Evolutionary conservation across 257 asterid species (phyloP), one percentile per base, ranked within the genome.

Genomic region (Marsdenia floribunda): DNA sequence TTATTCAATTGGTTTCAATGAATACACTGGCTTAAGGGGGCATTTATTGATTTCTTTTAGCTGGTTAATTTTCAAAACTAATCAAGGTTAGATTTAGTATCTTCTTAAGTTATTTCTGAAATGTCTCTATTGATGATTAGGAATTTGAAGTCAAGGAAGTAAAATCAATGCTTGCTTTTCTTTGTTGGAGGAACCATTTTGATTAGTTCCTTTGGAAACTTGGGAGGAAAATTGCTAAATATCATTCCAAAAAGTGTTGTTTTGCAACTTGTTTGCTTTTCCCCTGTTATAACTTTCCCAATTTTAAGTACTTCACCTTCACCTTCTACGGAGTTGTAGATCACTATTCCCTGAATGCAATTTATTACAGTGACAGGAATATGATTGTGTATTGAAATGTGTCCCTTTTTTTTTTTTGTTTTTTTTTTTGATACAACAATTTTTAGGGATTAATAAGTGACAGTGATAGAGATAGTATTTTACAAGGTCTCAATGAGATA

Each of bases 371-470:
- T 16, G 49, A 33, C 46, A 37, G 49, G 22, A 37, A 37, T 9
- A 64, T 2, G 26, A 35, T 64, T 12, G 24, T 35, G 24, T 35
- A 6, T 64, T 35, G 24, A 35, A 35, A 64, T 21, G 5, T 49
- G n/a, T 60, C 37, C 40, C n/a, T n/a, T n/a, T n/a, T n/a, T n/a
- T n/a, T n/a, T n/a, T n/a, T n/a, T n/a, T n/a, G n/a, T n/a, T n/a
- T n/a, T n/a, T n/a, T n/a, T n/a, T n/a, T 59, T 53, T 64, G 66
- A 54, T 77, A 15, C 82, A 47, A 64, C 24, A 49, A 57, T 73
- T 33, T 77, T 37, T 77, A 95, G 98, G 98, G 96, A 2, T 85
- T 95, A 90, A 95, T 95, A n/a, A 88, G 81, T 22, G 90, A 89
- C n/a, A 80, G 71, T 47, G 99, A 95, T 29, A 86, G 81, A 82